phyloP scores from a whole-genome alignment of 208 protist genomes.

The Eutreptiella sp. region DNA sequence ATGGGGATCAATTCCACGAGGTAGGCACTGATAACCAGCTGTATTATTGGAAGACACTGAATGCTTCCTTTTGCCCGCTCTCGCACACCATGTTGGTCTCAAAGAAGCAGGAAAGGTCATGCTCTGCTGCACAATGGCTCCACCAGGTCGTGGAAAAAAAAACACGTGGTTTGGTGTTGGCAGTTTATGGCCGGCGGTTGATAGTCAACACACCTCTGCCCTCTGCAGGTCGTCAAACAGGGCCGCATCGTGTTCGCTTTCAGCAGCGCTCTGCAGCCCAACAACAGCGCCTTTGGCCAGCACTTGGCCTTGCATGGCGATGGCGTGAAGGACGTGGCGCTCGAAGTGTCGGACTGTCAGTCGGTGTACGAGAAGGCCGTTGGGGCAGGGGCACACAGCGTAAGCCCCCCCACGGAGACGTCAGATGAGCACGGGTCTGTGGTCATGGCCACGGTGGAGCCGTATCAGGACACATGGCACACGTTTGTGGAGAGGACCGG shows the following conservation, averaged over 20 bases:
- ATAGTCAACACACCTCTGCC: too few species aligned
- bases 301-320: slow-evolving; percentile 56
- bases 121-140: too few species aligned
- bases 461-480: slow-evolving; percentile 64
- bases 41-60: too few species aligned
- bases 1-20: too few species aligned
- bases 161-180: too few species aligned
- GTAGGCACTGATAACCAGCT: too few species aligned
- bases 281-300: slow-evolving; percentile 38
- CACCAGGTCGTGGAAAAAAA: too few species aligned
- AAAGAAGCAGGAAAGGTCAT: too few species aligned
- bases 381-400: slow-evolving; percentile 40
- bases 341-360: slow-evolving; percentile 47
- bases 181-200: too few species aligned
- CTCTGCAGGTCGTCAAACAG: slow-evolving; percentile 25
- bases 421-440: slow-evolving; percentile 53
- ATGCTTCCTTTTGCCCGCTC: too few species aligned
- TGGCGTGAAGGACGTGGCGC: slow-evolving; percentile 58
- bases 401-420: slow-evolving; percentile 41
- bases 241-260: slow-evolving; percentile 49
- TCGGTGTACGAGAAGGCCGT: slow-evolving; percentile 50
- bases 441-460: slow-evolving; percentile 47
- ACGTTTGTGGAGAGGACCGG: slow-evolving; percentile 57
- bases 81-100: too few species aligned
- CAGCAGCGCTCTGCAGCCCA: slow-evolving; percentile 43